Base-by-base conservation (phyloP, 257 asterid genomes). In the Fraxinus pennsylvanica region DNA sequence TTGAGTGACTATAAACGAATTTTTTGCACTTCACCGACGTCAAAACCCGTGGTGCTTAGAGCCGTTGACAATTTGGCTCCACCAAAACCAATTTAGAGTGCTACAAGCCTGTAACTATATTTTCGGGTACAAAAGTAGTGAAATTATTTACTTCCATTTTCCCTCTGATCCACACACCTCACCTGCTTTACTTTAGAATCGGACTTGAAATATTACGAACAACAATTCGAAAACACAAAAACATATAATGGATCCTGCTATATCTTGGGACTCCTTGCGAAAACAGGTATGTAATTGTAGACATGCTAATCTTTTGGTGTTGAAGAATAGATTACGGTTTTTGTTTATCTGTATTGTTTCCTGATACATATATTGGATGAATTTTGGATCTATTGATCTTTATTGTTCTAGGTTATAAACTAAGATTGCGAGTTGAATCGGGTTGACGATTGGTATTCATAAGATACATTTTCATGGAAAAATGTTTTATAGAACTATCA, bases 261-360 rank as follows among this genome's bases (percentile, higher is more conserved):
- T 76, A 85, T 90, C 98, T 35, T 94, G 98, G 98, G 98, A 94
- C 82, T 89, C 97, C 80, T 86, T 94, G 90, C 96, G 98, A 35
- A 94, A 94, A 76, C 97, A 94, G 98, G 98, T 92, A 61, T 54
- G 57, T 27, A 19, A 25, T 61, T 75, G 57, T 35, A 43, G 13
- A 10, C 47, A 41, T 8, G 19, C 52, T 61, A 33, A 71, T 72
- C 21, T 29, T n/a, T 68, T 74, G 9, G 39, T 12, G 29, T 22
- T 2, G 29, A 21, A 50, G 61, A 25, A 54, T 17, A 1, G 15
- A 5, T 50, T 14, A 17, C 21, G 25, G 1, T 52, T 52, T 59
- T 59, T 59, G 29, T 7, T 59, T 59, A 22, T 21, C 67, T 59
- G 17, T 9, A 41, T 41, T 9, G 47, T 41, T 41, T 41, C 43